Base-by-base conservation (phyloP, 2,329 filamentous ascomycete genomes). In the Trichoderma atroviride region DNA sequence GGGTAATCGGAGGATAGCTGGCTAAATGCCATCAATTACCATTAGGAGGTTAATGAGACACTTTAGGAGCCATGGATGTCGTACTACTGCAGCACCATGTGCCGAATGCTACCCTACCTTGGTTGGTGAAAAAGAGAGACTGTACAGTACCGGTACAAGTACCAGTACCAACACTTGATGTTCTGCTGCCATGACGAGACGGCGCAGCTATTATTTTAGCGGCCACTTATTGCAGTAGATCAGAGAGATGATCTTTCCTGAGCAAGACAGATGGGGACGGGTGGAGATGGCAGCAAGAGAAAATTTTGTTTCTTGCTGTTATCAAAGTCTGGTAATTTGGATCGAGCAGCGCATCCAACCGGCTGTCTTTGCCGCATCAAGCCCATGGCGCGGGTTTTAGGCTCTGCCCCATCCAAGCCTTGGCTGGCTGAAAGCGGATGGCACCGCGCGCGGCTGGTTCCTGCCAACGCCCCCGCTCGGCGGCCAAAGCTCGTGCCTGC, bases 391-490 rank as follows among this genome's bases (percentile, higher is more conserved):
- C 33, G 33, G 33, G 9, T 11, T 63, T 60, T 56, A 50, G 31
- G 27, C 57, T 61, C 65, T 31, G 22, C n/a, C 59, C 37, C 37
- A 43, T 43, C 37, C 37, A 7, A 19, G 37, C 37, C 53, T 50
- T 56, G 67, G 19, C 60, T 69, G 60, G 67, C 68, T 69, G 68
- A 67, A 69, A 69, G 68, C 61, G 68, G 68, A 69, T 69, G 62
- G 68, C 68, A 57, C 57, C 62, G 63, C 62, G 53, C 61, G 47
- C 65, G 57, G 61, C 62, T 57, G 50, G 66, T 50, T 57, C 55
- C 68, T 69, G 59, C 63, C 29, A 59, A 29, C 53, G 19, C 52
- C 63, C 63, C 63, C 63, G 63, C 63, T 58, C 63, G 37, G 40
- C 53, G 33, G 57, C 60, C 63, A 66, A 24, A 66, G 63, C 63